Evolutionary conservation across 2,329 filamentous ascomycete genomes (phyloP).

Genomic region (Coniochaeta sp.): DNA sequence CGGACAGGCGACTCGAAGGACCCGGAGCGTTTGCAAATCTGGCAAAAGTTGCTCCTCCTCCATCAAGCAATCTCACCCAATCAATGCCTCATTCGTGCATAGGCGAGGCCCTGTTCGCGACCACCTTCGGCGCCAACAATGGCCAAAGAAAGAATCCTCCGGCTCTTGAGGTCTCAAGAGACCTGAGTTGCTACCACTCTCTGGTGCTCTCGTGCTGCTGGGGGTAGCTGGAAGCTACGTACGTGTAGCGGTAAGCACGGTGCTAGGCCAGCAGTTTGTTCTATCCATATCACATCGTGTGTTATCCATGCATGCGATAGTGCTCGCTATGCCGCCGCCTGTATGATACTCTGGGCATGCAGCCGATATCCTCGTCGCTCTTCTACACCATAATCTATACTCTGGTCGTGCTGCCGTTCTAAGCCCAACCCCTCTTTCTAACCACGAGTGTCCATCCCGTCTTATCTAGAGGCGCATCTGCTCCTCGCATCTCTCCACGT

Average conservation of each 20-base stretch:
- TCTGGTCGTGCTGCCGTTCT: neutral
- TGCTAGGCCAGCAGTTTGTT: neutral
- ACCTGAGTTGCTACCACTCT: neutral
- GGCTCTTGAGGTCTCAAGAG: neutral
- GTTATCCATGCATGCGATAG: neutral
- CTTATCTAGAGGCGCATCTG: slow-evolving; percentile 2
- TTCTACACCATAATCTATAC: neutral
- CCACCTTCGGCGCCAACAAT: slow-evolving; percentile 3
- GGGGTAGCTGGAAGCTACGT: neutral
- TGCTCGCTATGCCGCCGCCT: neutral
- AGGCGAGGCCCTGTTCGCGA: slow-evolving; percentile 2
- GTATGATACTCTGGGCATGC: neutral
- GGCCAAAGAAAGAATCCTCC: neutral
- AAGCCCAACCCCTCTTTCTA: slow-evolving; percentile 2
- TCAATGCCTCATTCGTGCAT: slow-evolving; percentile 1
- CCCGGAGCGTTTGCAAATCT: neutral
- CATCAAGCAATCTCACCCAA: neutral
- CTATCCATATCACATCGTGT: neutral
- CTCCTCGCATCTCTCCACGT: neutral
- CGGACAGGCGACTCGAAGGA: neutral
- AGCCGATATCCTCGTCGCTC: neutral
- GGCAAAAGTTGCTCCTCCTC: neutral
- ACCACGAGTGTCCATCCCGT: neutral
- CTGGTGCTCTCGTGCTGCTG: neutral
- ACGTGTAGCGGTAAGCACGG: neutral